Conservation (phyloP, 768 basidiomycete species). For the Termitomyces sp. region DNA sequence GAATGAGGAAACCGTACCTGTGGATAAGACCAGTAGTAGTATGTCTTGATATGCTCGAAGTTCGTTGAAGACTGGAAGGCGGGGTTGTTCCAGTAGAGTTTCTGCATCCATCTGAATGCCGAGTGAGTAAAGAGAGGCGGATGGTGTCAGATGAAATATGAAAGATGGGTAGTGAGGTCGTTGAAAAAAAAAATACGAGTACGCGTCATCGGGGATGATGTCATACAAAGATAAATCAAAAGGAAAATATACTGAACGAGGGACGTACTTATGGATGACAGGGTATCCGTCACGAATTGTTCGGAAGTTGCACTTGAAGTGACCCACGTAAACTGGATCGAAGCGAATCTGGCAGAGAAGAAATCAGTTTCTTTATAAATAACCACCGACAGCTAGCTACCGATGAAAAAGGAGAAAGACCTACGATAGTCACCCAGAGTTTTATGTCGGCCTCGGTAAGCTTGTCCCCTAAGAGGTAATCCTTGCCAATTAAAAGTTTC, state of each 20-base stretch:
- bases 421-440: conserved; percentile 88
- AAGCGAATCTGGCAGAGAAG: conserved; percentile 59
- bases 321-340: conserved; percentile 84
- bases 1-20: conserved; percentile 24
- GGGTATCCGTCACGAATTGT: conserved; percentile 78
- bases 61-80: conserved; percentile 87
- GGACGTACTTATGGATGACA: conserved; percentile 2
- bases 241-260: background rate
- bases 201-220: too few species aligned
- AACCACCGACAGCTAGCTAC: background rate
- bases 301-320: conserved; percentile 92
- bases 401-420: conserved; percentile 20
- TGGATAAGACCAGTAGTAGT: conserved; percentile 64
- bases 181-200: background rate
- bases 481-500: conserved; percentile 65
- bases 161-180: too few species aligned
- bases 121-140: background rate
- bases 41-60: conserved; percentile 83
- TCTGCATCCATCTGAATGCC: conserved; percentile 62
- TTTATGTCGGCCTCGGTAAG: conserved; percentile 85
- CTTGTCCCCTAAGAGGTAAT: conserved; percentile 76
- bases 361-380: background rate
- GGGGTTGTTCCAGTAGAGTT: conserved; percentile 88
- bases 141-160: background rate
- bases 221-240: background rate